Base-by-base conservation (phyloP, 257 asterid genomes). In the Scutellaria baicalensis region DNA sequence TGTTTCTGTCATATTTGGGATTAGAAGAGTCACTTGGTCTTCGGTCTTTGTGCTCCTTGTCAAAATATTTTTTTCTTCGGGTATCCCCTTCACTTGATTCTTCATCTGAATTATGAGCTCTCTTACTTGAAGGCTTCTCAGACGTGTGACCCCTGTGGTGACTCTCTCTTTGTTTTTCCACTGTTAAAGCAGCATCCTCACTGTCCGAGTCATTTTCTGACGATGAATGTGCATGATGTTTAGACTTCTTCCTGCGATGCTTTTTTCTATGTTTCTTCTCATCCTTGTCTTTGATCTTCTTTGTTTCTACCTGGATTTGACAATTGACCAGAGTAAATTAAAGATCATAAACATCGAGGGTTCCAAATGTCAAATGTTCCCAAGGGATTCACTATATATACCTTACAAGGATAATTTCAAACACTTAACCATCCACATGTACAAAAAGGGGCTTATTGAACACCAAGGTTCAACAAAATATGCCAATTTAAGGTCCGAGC, bases 231-330 rank as follows among this genome's bases (percentile, higher is more conserved):
- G 60, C 82, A 51, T 36, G 73, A 12, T 77, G 86, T 80, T 84
- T 79, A 10, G 86, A 81, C 77, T 83, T 84, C 73, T 77, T 85
- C 76, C 40, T 69, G 59, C 40, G 84, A 75, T 82, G 88, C 79
- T 80, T 86, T 76, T 73, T 76, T 64, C 65, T 79, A 31, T 49
- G 74, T 77, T 80, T 84, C 75, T 76, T 83, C 73, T 70, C 83
- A 20, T 80, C 89, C 67, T 83, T 75, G 51, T 35, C 61, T 75
- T 81, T 83, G 69, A 66, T 81, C 72, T 84, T 86, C 66, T 77
- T 78, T n/a, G 76, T 74, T 84, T 89, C 89, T 59, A 89, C 92
- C 98, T 92, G 81, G 36, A 80, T 64, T 66, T 38, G 51, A 75
- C 55, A 77, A 70, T 49, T 68, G 72, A 14, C 36, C 55, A 54